Evolutionary conservation across 2,329 filamentous ascomycete genomes (phyloP), one percentile per base, ranked within the genome.

Genomic region (Cercospora sojina): DNA sequence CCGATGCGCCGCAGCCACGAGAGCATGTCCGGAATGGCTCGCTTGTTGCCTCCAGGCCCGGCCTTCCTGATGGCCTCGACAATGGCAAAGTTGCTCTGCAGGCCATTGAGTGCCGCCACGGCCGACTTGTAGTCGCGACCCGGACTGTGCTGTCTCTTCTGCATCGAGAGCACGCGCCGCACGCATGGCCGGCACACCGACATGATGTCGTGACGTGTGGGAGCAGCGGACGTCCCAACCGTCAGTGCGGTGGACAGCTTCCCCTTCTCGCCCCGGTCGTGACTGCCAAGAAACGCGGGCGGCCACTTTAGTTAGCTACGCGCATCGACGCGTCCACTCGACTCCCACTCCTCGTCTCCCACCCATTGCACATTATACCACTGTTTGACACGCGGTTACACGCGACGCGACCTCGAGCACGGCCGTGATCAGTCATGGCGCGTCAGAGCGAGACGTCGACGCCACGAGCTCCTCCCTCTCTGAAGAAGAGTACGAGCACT

Each of bases 21-120:
- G 29, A 89, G 81, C 86, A 95, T 94, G 77, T 97, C 92, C 0
- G 91, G 91, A 59, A 96, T 88, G 6, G 93, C 91, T 63, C 83
- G 83, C 57, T 88, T 83, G 75, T 96, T 96, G 80, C 91, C 88
- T 29, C 84, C 86, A 69, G 88, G 82, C 20, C 92, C 91, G 18
- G 90, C 90, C 77, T 91, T 91, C 63, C 88, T 86, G 60, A 95
- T 88, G 59, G 90, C 88, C 76, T 96, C 88, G 18, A 97, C 86
- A 66, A 91, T 83, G 43, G 89, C 85, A 73, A 88, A 90, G 78
- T 97, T 97, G 64, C 90, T 90, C 74, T 94, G 90, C 62, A 97
- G 84, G 58, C 87, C 87, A 72, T 92, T 90, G 71, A 97, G 87
- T 64, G 89, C 88, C 62, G 84, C 78, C 43, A 97, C 87, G 41